A percentile compares a stretch with the other conserved stretches of the same genome.
phyloP scores from a whole-genome alignment of 768 basidiomycete species.

The Lactarius tabidus region DNA sequence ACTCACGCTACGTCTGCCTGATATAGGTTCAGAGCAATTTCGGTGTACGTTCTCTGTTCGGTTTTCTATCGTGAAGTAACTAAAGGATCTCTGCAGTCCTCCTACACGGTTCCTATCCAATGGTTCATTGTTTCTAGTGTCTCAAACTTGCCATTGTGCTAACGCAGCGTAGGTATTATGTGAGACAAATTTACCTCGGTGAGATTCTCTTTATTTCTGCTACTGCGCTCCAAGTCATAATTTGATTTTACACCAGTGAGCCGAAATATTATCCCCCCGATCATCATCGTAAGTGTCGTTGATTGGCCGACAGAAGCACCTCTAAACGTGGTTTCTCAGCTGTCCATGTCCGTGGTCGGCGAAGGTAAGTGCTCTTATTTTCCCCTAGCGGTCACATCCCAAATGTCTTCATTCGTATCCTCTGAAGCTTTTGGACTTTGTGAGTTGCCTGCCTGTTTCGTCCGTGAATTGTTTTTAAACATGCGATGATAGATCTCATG shows the following conservation, averaged over 20 bases:
- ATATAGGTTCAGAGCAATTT: too few relatives aligned
- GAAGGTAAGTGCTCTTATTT: slow-evolving; percentile 36
- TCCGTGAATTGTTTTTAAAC: neutral
- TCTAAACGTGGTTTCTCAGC: neutral
- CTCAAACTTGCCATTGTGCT: neutral
- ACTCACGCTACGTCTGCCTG: too few relatives aligned
- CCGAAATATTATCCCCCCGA: neutral
- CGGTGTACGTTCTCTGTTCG: too few relatives aligned
- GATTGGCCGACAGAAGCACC: too few relatives aligned
- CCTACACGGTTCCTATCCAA: neutral
- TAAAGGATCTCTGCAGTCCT: neutral
- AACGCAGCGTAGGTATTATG: slow-evolving; percentile 1
- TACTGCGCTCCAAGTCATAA: neutral
- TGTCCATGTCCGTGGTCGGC: slow-evolving; percentile 39
- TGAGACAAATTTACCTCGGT: slow-evolving; percentile 7
- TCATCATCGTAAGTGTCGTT: neutral
- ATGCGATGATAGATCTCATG: slow-evolving; percentile 44
- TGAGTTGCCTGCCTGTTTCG: slow-evolving; percentile 18
- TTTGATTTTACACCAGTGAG: slow-evolving; percentile 1
- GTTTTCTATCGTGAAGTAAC: too few relatives aligned
- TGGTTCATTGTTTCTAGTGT: neutral
- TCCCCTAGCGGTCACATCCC: neutral
- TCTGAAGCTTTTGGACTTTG: slow-evolving; percentile 27
- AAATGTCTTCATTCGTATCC: neutral
- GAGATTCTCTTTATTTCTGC: neutral